These are phyloP conservation scores for Allium cepa DNA, from an alignment of 106 monocot species.

Conservation along the genomic window DNA sequence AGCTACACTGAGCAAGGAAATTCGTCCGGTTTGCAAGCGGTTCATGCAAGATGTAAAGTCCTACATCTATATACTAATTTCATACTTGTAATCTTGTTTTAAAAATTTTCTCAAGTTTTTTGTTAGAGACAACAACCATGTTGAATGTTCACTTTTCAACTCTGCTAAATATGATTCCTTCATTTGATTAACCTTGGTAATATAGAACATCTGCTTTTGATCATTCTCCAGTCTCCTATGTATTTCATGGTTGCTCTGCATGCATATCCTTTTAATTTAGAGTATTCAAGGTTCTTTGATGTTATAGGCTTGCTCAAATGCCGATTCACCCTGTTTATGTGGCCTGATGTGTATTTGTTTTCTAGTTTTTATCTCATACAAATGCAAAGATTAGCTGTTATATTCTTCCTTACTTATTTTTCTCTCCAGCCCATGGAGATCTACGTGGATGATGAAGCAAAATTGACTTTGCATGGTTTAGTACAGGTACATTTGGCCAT, in stretches of 20 bases:
- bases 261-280: no score
- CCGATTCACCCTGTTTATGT: neutral
- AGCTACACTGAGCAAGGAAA: conserved; percentile 99
- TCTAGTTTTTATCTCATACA: conserved; percentile 1
- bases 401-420: conserved; percentile 59
- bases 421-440: conserved; percentile 99
- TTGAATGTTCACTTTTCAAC: neutral
- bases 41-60: conserved; percentile 99
- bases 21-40: conserved; percentile 96
- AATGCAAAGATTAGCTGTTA: conserved; percentile 19
- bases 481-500: conserved; percentile 61
- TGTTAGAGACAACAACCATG: neutral
- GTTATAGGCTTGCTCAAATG: neutral
- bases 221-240: no score
- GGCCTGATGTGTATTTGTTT: neutral
- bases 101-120: neutral
- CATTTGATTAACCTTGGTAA: neutral
- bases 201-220: no score
- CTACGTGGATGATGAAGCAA: conserved; percentile 99
- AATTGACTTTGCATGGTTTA: conserved; percentile 89
- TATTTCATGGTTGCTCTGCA: no score
- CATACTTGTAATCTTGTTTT: conserved; percentile 13
- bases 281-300: no score
- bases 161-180: neutral
- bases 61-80: neutral